phyloP scores from a whole-genome alignment of 2,329 filamentous ascomycete genomes.

The Rhynchosporium graminicola region DNA sequence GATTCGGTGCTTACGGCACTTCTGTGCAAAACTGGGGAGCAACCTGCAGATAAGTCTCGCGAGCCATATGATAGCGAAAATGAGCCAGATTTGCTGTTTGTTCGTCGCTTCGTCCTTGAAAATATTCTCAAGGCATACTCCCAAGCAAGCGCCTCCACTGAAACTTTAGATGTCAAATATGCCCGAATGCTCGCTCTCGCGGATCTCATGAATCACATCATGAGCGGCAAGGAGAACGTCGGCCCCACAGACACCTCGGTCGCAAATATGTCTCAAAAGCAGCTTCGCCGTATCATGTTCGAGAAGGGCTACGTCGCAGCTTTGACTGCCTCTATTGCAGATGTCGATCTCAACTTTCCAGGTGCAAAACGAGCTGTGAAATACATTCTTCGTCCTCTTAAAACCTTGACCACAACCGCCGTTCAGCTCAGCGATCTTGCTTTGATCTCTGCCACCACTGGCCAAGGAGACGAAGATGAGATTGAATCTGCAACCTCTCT shows the following conservation, averaged over 20 bases:
- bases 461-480: constrained; percentile 79
- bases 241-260: constrained; percentile 45
- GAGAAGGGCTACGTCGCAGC: constrained; percentile 94
- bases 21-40: constrained; percentile 84
- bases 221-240: constrained; percentile 74
- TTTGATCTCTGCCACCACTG: constrained; percentile 66
- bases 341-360: constrained; percentile 93
- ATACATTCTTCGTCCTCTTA: constrained; percentile 88
- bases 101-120: constrained; percentile 92
- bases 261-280: constrained; percentile 65
- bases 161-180: constrained; percentile 83
- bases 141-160: constrained; percentile 76
- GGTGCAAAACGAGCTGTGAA: constrained; percentile 93
- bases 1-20: constrained; percentile 84
- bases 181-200: constrained; percentile 82
- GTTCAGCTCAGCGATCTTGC: constrained; percentile 73
- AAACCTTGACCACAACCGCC: constrained; percentile 83
- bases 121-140: constrained; percentile 91
- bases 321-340: constrained; percentile 87
- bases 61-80: constrained; percentile 69
- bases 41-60: constrained; percentile 56
- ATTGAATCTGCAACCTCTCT: constrained; percentile 85
- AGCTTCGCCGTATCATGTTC: constrained; percentile 93
- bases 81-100: constrained; percentile 83
- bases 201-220: constrained; percentile 90